phyloP scores from a whole-genome alignment of 2,329 filamentous ascomycete species.

The Sporothrix sp. region DNA sequence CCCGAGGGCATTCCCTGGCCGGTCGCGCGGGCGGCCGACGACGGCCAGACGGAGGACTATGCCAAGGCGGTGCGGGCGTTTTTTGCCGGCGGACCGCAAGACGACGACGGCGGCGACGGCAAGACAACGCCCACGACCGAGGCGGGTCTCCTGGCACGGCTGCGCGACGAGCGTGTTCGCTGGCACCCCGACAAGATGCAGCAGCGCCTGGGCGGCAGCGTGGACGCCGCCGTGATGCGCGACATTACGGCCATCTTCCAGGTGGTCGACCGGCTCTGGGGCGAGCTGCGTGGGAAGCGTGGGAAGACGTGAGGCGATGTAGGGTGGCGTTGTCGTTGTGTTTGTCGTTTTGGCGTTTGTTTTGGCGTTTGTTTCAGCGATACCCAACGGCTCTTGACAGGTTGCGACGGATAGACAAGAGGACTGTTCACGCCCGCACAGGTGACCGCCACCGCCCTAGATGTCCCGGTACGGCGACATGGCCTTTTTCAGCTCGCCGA shows the following conservation, averaged over 20 bases:
- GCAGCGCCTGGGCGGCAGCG: constrained; percentile 63
- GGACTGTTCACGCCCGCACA: not conserved
- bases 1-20: constrained; percentile 55
- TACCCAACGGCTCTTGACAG: not conserved
- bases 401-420: not conserved
- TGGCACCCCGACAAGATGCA: constrained; percentile 99
- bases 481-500: constrained; percentile 67
- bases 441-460: constrained; percentile 13
- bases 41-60: constrained; percentile 14
- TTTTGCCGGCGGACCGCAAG: constrained; percentile 42
- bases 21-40: constrained; percentile 34
- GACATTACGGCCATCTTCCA: constrained; percentile 87
- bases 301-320: not conserved
- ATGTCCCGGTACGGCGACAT: constrained; percentile 55
- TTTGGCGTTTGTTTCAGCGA: not conserved
- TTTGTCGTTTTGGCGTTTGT: not conserved
- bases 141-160: constrained; percentile 35
- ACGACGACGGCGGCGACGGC: constrained; percentile 12
- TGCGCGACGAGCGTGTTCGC: constrained; percentile 78
- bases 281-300: constrained; percentile 39
- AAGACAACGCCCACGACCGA: constrained; percentile 28
- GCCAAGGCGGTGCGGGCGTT: constrained; percentile 58
- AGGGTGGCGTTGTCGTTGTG: not conserved
- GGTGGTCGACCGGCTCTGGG: constrained; percentile 74
- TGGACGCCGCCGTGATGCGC: constrained; percentile 63